Evolutionary conservation across 2,329 filamentous ascomycete species (phyloP), one percentile per base, ranked within the genome.

Genomic region (Sphaerulina musiva): DNA sequence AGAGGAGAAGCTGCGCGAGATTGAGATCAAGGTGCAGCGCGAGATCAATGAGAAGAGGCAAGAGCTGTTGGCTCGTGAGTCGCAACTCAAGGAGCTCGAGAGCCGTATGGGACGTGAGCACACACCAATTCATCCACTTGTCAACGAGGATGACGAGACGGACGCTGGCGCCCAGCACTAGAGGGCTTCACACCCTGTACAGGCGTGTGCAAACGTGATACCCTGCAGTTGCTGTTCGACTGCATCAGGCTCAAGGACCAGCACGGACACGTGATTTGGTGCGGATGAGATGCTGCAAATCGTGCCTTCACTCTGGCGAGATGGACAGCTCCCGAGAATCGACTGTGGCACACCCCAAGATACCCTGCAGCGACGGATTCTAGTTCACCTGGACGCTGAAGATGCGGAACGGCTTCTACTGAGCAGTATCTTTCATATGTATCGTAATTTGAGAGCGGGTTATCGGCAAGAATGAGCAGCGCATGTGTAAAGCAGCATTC

Each of bases 21-120:
- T 98, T 72, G 93, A 98, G 73, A 80, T 96, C 79, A 98, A 98
- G 85, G 93, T 98, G 60, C 93, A 98, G 79, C 89, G 93, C 71
- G 93, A 98, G 77, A 98, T 98, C 79, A 95, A 96, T 77, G 93
- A 97, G 83, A 98, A 98, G 84, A 86, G 93, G 78, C 93, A 98
- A 78, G 93, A 98, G 76, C 82, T 98, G 59, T 73, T 98, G 75
- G 93, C 93, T 62, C 90, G 93, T 74, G 93, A 98, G 79, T 95
- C 90, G 69, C 93, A 98, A 78, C 84, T 98, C 67, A 92, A 93
- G 76, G 93, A 98, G 80, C 96, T 98, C 71, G 92, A 97, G 76
- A 92, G 91, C 60, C 87, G 92, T 70, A 96, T 97, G 92, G 85
- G 91, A 70, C 85, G 91, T 72, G 67, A 70, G 59, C 66, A 68